Evolutionary conservation across 192 early-diverging fungal species (phyloP).

Genomic region (Backusella parvicylindrica): DNA sequence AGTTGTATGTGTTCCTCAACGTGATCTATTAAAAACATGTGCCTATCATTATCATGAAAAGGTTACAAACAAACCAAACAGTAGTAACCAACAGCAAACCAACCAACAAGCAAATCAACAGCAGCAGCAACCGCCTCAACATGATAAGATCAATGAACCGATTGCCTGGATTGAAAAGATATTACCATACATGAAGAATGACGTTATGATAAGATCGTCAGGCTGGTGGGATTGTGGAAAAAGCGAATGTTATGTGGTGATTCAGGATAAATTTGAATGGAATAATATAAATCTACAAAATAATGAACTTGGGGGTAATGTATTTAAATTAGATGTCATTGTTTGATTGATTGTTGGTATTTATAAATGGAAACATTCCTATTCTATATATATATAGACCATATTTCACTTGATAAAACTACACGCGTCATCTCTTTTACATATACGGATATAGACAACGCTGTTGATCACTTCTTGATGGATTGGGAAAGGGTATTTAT

Average conservation of each 20-base stretch:
- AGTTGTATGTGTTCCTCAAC: constrained; percentile 31
- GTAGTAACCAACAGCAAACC: background rate
- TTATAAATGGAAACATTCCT: background rate
- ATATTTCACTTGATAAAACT: constrained; percentile 28
- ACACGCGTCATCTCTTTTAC: constrained; percentile 35
- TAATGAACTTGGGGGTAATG: constrained; percentile 17
- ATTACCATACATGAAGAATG: constrained; percentile 19
- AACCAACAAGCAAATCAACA: background rate
- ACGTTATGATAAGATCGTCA: constrained; percentile 27
- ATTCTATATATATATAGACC: constrained; percentile 17
- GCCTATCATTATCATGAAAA: constrained; percentile 10
- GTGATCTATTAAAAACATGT: constrained; percentile 27
- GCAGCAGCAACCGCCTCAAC: background rate
- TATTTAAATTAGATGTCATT: too few species aligned
- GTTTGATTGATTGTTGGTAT: too few species aligned
- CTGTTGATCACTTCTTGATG: constrained; percentile 27
- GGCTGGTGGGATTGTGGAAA: constrained; percentile 32
- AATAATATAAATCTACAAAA: constrained; percentile 11
- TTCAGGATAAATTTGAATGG: constrained; percentile 29
- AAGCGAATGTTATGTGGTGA: constrained; percentile 33
- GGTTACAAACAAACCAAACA: background rate
- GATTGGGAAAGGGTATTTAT: constrained; percentile 39
- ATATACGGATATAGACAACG: constrained; percentile 30
- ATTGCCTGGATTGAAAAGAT: constrained; percentile 23
- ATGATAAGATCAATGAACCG: constrained; percentile 14